phyloP scores from a whole-genome alignment of 2,329 filamentous ascomycete species.

The Colletotrichum navitas region DNA sequence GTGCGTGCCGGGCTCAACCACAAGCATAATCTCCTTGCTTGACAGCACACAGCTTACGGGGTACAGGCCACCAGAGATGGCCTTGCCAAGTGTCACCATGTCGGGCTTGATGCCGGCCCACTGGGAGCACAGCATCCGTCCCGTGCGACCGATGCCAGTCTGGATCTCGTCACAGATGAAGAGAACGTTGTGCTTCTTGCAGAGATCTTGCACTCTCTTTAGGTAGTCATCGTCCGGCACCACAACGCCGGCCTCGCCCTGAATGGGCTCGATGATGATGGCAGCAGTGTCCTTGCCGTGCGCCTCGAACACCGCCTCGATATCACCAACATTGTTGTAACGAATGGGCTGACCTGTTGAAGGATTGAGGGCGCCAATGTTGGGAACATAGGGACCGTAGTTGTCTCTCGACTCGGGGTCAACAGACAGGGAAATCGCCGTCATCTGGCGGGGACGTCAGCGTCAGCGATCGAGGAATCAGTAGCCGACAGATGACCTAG shows the following conservation, averaged over 20 bases:
- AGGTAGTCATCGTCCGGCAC: constrained; percentile 94
- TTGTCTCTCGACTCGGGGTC: constrained; percentile 96
- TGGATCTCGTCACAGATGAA: constrained; percentile 99
- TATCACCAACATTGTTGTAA: constrained; percentile 86
- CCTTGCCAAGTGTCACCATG: constrained; percentile 94
- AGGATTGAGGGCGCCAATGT: constrained; percentile 83
- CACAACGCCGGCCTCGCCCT: constrained; percentile 96
- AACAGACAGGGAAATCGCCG: constrained; percentile 93
- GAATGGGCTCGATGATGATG: constrained; percentile 95
- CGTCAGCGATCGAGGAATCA: background rate
- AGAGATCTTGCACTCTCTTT: constrained; percentile 81
- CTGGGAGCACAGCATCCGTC: constrained; percentile 92
- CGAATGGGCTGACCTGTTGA: constrained; percentile 80
- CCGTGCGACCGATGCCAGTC: constrained; percentile 95
- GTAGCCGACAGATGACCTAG: background rate
- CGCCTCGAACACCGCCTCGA: constrained; percentile 82
- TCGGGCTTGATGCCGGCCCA: constrained; percentile 97
- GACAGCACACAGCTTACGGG: constrained; percentile 95
- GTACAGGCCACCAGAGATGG: constrained; percentile 98
- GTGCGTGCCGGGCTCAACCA: constrained; percentile 95
- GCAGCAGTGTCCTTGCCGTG: constrained; percentile 90
- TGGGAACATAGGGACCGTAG: constrained; percentile 95
- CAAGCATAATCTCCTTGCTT: constrained; percentile 92
- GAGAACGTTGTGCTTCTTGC: constrained; percentile 94
- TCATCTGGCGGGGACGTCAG: constrained; percentile 65